Base-by-base conservation (phyloP, 345 rosid genomes). In the Eucalyptus cloeziana region DNA sequence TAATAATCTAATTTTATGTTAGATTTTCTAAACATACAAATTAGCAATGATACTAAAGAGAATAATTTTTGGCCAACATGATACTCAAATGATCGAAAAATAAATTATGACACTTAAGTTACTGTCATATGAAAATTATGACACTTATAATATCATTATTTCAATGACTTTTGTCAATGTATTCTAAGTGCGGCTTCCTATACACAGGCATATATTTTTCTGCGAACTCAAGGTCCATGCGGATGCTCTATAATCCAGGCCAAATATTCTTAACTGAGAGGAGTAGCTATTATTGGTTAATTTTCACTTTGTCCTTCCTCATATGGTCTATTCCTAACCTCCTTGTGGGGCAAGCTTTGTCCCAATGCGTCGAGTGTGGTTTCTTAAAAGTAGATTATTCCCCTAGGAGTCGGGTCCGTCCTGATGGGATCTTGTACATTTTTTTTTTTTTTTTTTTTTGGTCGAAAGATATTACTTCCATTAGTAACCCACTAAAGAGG, bases 61-160 rank as follows among this genome's bases (percentile, higher is more conserved):
- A 37, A 76, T 21, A 22, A 76, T 37, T 76, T 71, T 19, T 37
- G 2, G 10, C 10, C 45, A 37, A 21, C 19, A 19, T 76, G 25
- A 37, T 37, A 37, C 27, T 21, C 44, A 76, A 37, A 27, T 37
- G 47, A 40, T 5, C 2, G 8, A 76, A 76, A 37, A 76, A 76
- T 10, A 5, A 71, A 40, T 37, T 21, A 37, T 21, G 13, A 1
- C 45, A 71, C 45, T 71, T 11, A 11, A 19, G 7, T 33, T 21
- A 2, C 2, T 1, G 0, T 10, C 27, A 5, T 33, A 37, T 10
- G 3, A 21, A 71, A 37, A 21, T 30, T 71, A 19, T 0, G 27
- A 37, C 2, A 71, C 6, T 37, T 10, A 3, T 10, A 6, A 37
- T 37, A 21, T 37, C 25, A 3, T 71, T 71, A 9, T 76, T 40